Conservation (phyloP, 2,329 filamentous ascomycete genomes). For the Gnomoniopsis smithogilvyi region DNA sequence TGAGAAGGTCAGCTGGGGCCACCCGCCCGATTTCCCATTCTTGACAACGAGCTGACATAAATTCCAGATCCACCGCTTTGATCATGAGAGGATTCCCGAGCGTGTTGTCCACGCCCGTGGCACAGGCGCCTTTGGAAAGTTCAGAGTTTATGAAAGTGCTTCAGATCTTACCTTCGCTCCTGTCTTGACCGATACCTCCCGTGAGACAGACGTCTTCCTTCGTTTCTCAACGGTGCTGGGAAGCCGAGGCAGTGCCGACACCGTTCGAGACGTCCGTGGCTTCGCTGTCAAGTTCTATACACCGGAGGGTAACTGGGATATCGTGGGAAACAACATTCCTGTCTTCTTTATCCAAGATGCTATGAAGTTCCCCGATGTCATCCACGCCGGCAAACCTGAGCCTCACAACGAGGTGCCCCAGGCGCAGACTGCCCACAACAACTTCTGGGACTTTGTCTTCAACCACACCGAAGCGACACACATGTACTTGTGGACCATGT, state of each 20-base stretch:
- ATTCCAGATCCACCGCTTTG: slow-evolving; percentile 66
- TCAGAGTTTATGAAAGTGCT: slow-evolving; percentile 62
- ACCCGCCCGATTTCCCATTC: background rate
- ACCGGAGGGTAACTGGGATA: slow-evolving; percentile 72
- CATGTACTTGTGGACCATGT: slow-evolving; percentile 79
- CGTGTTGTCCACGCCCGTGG: slow-evolving; percentile 32
- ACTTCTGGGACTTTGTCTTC: slow-evolving; percentile 73
- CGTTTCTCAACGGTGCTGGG: slow-evolving; percentile 79
- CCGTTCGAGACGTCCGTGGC: slow-evolving; percentile 77
- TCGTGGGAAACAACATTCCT: slow-evolving; percentile 71
- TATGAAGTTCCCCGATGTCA: slow-evolving; percentile 70
- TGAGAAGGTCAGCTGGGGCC: slow-evolving; percentile 57
- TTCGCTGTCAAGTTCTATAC: slow-evolving; percentile 80
- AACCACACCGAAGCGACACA: slow-evolving; percentile 70
- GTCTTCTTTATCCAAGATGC: slow-evolving; percentile 76
- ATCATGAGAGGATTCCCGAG: slow-evolving; percentile 48
- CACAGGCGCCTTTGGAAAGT: slow-evolving; percentile 42
- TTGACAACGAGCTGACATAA: background rate
- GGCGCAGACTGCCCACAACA: slow-evolving; percentile 68
- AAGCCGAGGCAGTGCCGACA: slow-evolving; percentile 73
- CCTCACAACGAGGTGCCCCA: slow-evolving; percentile 70
- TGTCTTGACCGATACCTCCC: slow-evolving; percentile 60
- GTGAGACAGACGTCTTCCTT: slow-evolving; percentile 62
- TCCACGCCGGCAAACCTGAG: slow-evolving; percentile 63
- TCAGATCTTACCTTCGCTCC: slow-evolving; percentile 61